Evolutionary conservation across 2,329 filamentous ascomycete genomes (phyloP).

Genomic region (Fusarium palustre): DNA sequence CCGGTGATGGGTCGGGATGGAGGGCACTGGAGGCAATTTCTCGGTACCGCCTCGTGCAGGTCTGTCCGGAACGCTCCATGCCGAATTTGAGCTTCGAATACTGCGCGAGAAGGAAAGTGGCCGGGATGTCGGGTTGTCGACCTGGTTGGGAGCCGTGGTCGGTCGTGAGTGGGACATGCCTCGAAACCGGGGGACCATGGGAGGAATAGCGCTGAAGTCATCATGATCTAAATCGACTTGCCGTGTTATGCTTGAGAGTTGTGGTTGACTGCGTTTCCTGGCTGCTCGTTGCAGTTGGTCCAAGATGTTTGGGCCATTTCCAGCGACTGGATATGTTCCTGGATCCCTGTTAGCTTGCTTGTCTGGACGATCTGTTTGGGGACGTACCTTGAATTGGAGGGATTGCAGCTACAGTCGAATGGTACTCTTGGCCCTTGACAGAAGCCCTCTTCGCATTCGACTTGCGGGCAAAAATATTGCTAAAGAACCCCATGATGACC

Average conservation of each 20-base stretch:
- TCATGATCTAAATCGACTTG: neutral
- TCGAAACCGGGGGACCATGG: constrained; percentile 34
- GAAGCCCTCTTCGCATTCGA: constrained; percentile 17
- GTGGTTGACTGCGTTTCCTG: constrained; percentile 44
- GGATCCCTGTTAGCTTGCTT: neutral
- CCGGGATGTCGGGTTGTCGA: constrained; percentile 12
- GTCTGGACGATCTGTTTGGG: neutral
- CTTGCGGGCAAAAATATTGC: constrained; percentile 43
- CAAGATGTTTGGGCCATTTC: constrained; percentile 44
- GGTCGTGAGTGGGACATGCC: constrained; percentile 27
- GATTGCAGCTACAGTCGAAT: constrained; percentile 41
- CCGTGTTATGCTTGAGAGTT: constrained; percentile 28
- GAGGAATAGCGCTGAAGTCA: constrained; percentile 30
- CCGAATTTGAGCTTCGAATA: constrained; percentile 37
- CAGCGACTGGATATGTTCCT: constrained; percentile 47
- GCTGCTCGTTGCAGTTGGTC: constrained; percentile 45
- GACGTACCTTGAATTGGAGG: constrained; percentile 44
- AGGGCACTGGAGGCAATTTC: constrained; percentile 38
- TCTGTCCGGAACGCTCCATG: constrained; percentile 30
- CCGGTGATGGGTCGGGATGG: constrained; percentile 39
- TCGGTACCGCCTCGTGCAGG: constrained; percentile 25
- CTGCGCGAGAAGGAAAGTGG: constrained; percentile 37
- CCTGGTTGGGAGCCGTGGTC: constrained; percentile 39
- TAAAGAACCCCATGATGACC: constrained; percentile 46
- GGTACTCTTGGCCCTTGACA: constrained; percentile 44